Percentiles rank a stretch among this genome's conserved stretches.
Evolutionary conservation across 2,329 filamentous ascomycete genomes (phyloP).

Genomic region (Fusarium nurragi): DNA sequence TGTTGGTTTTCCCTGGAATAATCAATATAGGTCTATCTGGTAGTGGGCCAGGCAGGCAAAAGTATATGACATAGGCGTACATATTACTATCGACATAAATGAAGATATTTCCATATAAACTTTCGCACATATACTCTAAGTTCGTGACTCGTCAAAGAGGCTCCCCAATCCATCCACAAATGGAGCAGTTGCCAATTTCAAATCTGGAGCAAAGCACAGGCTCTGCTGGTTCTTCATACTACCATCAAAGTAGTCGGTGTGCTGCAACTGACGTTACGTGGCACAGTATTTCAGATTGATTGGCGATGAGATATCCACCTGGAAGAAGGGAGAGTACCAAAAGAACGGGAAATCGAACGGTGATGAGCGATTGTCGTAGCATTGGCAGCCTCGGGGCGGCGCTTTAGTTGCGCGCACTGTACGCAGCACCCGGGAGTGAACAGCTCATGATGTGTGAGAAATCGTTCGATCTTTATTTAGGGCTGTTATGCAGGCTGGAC

Average conservation of each 20-base stretch:
- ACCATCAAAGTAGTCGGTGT: neutral
- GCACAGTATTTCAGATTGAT: slow-evolving; percentile 5
- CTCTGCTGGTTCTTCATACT: neutral
- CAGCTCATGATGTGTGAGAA: slow-evolving; percentile 28
- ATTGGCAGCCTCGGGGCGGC: slow-evolving; percentile 11
- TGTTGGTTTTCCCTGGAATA: slow-evolving; percentile 16
- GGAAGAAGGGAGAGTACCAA: neutral
- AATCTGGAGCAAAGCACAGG: neutral
- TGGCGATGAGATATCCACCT: neutral
- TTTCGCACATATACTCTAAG: neutral
- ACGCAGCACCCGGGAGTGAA: slow-evolving; percentile 28
- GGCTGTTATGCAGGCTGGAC: slow-evolving; percentile 11
- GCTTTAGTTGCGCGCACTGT: slow-evolving; percentile 22
- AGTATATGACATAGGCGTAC: slow-evolving; percentile 5
- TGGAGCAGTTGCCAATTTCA: neutral
- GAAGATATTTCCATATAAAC: slow-evolving; percentile 10
- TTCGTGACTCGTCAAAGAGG: neutral
- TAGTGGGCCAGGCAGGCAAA: slow-evolving; percentile 1
- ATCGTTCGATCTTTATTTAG: slow-evolving; percentile 35
- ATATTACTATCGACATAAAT: slow-evolving; percentile 23
- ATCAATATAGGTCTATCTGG: slow-evolving; percentile 12
- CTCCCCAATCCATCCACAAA: neutral
- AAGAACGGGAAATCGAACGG: slow-evolving; percentile 20
- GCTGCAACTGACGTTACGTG: neutral
- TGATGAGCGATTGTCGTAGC: slow-evolving; percentile 15